These are phyloP conservation scores for Pyricularia pennisetigena DNA, from an alignment of 2,329 filamentous ascomycete genomes.

Conservation along the genomic window DNA sequence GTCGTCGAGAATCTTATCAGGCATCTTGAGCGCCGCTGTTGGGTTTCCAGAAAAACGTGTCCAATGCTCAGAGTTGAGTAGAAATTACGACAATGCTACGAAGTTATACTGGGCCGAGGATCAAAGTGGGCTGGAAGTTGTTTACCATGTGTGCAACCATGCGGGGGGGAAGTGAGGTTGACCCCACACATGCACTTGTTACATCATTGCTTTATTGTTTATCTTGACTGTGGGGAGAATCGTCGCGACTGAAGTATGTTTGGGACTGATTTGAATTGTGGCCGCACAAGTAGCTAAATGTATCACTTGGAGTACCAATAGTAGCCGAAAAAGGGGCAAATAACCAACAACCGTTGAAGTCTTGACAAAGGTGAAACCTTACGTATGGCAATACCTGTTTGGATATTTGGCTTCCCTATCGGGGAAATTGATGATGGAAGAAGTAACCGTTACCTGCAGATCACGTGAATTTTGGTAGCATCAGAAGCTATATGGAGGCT, in stretches of 20 bases:
- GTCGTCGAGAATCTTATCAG: slow-evolving; percentile 74
- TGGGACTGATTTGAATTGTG: not conserved
- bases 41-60: not conserved
- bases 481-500: not conserved
- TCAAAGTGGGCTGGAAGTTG: not conserved
- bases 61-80: not conserved
- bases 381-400: not conserved
- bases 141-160: not conserved
- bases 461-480: not conserved
- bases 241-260: not conserved
- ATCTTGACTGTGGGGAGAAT: not conserved
- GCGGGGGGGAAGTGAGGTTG: not conserved
- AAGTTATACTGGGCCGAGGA: not conserved
- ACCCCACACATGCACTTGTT: not conserved
- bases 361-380: not conserved
- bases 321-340: not conserved
- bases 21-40: slow-evolving; percentile 37
- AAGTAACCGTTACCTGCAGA: not conserved
- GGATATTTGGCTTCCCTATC: not conserved
- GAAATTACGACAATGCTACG: not conserved
- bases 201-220: not conserved
- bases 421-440: not conserved
- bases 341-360: not conserved
- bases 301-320: not conserved
- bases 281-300: not conserved